Evolutionary conservation across 106 monocot species (phyloP).

Genomic region (Ottelia alismoides): DNA sequence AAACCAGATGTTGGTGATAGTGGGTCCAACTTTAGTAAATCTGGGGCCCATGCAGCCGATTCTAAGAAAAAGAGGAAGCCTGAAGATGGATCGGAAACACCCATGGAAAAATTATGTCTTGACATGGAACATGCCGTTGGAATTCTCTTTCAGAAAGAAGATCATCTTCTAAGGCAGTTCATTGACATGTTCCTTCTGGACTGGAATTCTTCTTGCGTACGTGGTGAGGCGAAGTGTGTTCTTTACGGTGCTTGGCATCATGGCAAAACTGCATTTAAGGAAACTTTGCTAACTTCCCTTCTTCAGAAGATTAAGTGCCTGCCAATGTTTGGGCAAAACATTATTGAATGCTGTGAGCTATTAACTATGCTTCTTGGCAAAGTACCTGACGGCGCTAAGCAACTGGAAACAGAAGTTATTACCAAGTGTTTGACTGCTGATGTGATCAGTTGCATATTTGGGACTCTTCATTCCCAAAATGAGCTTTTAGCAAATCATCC

Average conservation of each 20-base stretch:
- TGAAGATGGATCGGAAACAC: conserved; percentile 65
- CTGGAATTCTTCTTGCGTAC: conserved; percentile 87
- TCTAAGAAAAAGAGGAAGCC: conserved; percentile 87
- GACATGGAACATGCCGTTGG: conserved; percentile 94
- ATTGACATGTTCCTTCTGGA: conserved; percentile 86
- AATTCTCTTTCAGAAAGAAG: conserved; percentile 53
- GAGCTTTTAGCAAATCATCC: conserved; percentile 98
- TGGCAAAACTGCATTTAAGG: conserved; percentile 56
- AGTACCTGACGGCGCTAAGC: conserved; percentile 39
- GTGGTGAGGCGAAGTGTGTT: conserved; percentile 78
- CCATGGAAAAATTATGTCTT: conserved; percentile 54
- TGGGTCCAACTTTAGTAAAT: conserved; percentile 30
- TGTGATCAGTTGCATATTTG: conserved; percentile 69
- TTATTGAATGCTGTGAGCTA: conserved; percentile 76
- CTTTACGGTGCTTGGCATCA: conserved; percentile 93
- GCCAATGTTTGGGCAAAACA: conserved; percentile 90
- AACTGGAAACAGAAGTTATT: conserved; percentile 43
- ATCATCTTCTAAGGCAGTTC: conserved; percentile 44
- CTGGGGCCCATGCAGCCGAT: conserved; percentile 36
- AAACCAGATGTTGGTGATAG: conserved; percentile 45
- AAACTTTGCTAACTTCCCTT: conserved; percentile 42
- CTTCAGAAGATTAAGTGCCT: conserved; percentile 62
- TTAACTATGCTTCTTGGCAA: conserved; percentile 79
- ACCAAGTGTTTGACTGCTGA: conserved; percentile 60
- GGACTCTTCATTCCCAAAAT: conserved; percentile 90